Evolutionary conservation across 495 filamentous ascomycete species (phyloP).

Genomic region (Hypoxylon perforatum): DNA sequence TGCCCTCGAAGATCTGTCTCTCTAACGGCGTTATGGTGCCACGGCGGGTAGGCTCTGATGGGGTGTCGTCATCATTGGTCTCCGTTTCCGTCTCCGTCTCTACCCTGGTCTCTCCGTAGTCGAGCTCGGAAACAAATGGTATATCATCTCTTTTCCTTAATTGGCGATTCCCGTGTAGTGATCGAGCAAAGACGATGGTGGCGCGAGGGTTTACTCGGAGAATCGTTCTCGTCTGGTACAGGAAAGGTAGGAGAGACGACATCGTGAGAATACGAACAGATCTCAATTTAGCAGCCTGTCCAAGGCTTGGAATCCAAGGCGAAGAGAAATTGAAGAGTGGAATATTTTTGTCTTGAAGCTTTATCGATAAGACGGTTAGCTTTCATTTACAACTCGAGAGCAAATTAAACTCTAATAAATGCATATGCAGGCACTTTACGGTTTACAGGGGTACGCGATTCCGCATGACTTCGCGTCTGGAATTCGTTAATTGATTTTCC

Average conservation of each 20-base stretch:
- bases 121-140: constrained; percentile 49
- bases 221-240: constrained; percentile 78
- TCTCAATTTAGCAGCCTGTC: too few relatives aligned
- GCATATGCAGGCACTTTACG: constrained; percentile 2
- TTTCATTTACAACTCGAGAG: background rate
- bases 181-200: constrained; percentile 25
- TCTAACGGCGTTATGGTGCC: constrained; percentile 69
- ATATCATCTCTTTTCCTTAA: constrained; percentile 44
- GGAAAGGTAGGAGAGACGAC: constrained; percentile 66
- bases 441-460: constrained; percentile 29
- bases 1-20: constrained; percentile 64
- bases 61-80: background rate
- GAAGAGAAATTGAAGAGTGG: background rate
- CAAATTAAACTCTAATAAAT: background rate
- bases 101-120: constrained; percentile 14
- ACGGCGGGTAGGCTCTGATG: constrained; percentile 21
- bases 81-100: background rate
- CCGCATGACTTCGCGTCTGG: constrained; percentile 43
- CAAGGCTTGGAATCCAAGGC: too few relatives aligned
- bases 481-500: constrained; percentile 44
- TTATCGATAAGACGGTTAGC: constrained; percentile 2
- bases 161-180: constrained; percentile 28
- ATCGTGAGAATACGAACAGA: background rate
- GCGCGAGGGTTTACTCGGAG: constrained; percentile 46
- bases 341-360: background rate